Conservation (phyloP, 257 asterid species). For the Cynanchum wilfordii region DNA sequence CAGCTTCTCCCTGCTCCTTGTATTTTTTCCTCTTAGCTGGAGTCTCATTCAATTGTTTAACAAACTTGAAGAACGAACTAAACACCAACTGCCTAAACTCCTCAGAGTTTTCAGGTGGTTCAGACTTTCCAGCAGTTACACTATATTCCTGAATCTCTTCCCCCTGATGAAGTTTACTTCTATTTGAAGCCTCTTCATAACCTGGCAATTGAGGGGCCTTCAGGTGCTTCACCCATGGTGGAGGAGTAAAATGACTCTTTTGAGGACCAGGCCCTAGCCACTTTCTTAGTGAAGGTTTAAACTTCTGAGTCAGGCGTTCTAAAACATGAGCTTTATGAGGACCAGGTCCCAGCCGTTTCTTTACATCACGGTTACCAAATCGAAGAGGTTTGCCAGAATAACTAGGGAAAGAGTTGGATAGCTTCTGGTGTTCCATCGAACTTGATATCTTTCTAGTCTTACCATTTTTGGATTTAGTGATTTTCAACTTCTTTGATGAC, state of each 20-base stretch:
- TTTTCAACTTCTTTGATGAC: constrained; percentile 29
- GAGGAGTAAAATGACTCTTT: constrained; percentile 33
- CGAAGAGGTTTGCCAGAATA: constrained; percentile 21
- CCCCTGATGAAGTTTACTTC: constrained; percentile 28
- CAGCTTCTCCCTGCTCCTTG: constrained; percentile 42
- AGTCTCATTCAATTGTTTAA: constrained; percentile 56
- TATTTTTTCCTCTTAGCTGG: constrained; percentile 41
- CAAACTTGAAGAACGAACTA: constrained; percentile 53
- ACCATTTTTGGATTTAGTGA: constrained; percentile 21
- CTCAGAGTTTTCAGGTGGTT: constrained; percentile 60
- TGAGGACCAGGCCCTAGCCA: constrained; percentile 47
- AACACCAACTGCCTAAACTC: constrained; percentile 67
- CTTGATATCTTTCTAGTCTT: constrained; percentile 23
- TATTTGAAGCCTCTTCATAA: constrained; percentile 28
- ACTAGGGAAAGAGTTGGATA: constrained; percentile 26
- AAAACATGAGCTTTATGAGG: constrained; percentile 44
- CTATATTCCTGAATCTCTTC: constrained; percentile 30
- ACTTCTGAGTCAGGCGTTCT: constrained; percentile 28
- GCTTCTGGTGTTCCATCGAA: constrained; percentile 17
- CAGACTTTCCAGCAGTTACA: constrained; percentile 31
- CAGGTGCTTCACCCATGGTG: constrained; percentile 51
- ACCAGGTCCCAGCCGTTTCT: constrained; percentile 55
- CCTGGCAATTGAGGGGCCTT: constrained; percentile 19
- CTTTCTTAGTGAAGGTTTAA: constrained; percentile 43
- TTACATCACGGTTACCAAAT: constrained; percentile 46